phyloP scores from a whole-genome alignment of 805 yeast species.

The Hanseniaspora clermontiae region DNA sequence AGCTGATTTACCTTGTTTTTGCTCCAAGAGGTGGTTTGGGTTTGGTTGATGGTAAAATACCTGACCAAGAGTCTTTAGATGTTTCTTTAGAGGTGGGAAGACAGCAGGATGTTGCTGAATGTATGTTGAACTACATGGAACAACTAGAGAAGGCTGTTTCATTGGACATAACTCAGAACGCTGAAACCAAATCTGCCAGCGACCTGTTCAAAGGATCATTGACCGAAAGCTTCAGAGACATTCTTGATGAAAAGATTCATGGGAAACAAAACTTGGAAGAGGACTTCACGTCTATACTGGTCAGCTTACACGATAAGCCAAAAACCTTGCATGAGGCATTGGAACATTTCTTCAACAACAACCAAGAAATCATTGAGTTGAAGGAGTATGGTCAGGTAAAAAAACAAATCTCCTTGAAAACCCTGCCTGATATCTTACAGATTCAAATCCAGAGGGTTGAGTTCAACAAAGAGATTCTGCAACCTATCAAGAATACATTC shows the following conservation, averaged over 20 bases:
- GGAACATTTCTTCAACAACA: constrained; percentile 59
- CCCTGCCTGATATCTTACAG: constrained; percentile 72
- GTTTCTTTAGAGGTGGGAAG: constrained; percentile 69
- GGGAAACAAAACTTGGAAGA: constrained; percentile 41
- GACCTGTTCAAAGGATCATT: constrained; percentile 74
- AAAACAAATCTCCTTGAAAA: constrained; percentile 56
- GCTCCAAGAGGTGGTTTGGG: constrained; percentile 33
- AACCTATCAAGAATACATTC: constrained; percentile 70
- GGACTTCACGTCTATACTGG: constrained; percentile 66
- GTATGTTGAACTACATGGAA: constrained; percentile 83
- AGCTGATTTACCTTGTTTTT: constrained; percentile 78
- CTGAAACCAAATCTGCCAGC: constrained; percentile 27
- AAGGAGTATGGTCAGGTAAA: constrained; percentile 61
- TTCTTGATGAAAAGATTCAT: constrained; percentile 20
- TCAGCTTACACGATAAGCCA: constrained; percentile 81
- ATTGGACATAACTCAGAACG: constrained; percentile 20
- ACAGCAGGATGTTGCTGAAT: constrained; percentile 96
- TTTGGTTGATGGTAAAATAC: constrained; percentile 6
- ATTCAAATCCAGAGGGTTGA: constrained; percentile 90
- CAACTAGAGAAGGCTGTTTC: constrained; percentile 82
- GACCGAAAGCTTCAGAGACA: constrained; percentile 57
- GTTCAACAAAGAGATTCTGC: constrained; percentile 58
- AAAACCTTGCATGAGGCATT: constrained; percentile 80
- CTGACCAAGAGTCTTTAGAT: constrained; percentile 46
- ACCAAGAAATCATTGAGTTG: constrained; percentile 52